Percentiles rank a stretch among this genome's conserved stretches.
Conservation (phyloP, 257 asterid species). For the Solanum peruvianum region DNA sequence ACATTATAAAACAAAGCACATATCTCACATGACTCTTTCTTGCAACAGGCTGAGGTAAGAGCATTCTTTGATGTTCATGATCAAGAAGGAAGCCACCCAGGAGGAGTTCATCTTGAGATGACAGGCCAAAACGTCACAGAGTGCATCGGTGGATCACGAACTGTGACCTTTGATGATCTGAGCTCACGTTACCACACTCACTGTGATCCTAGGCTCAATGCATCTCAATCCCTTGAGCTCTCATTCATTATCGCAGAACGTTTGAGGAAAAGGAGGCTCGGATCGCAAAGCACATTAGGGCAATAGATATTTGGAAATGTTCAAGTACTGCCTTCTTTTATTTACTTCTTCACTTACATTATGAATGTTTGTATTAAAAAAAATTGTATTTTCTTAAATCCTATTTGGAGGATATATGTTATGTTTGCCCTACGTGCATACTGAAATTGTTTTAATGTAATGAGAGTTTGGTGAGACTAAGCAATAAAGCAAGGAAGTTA, state of each 20-base stretch:
- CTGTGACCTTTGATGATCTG: constrained; percentile 69
- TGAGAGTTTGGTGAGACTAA: constrained; percentile 9
- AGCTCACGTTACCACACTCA: constrained; percentile 83
- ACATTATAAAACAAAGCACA: not conserved
- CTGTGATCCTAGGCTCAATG: constrained; percentile 71
- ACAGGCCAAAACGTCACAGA: constrained; percentile 87
- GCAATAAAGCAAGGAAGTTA: constrained; percentile 14
- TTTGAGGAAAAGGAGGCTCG: constrained; percentile 57
- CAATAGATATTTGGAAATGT: not conserved
- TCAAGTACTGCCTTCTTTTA: not conserved
- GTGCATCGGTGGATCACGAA: constrained; percentile 73
- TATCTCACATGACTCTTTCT: not conserved
- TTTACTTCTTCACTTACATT: not conserved
- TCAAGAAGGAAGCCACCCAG: constrained; percentile 84
- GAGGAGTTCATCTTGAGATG: constrained; percentile 82
- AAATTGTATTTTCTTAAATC: not conserved
- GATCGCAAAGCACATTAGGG: constrained; percentile 15
- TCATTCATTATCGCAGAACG: constrained; percentile 73
- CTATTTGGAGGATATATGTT: not conserved
- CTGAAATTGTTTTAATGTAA: constrained; percentile 4
- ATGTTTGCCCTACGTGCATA: constrained; percentile 13
- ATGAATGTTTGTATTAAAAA: not conserved
- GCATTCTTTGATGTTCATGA: constrained; percentile 88
- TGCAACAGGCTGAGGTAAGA: constrained; percentile 61
- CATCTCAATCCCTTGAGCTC: constrained; percentile 72